A percentile compares a stretch with the other conserved stretches of the same genome.
Conservation (phyloP, 345 rosid genomes). For the Capsella bursapastoris region DNA sequence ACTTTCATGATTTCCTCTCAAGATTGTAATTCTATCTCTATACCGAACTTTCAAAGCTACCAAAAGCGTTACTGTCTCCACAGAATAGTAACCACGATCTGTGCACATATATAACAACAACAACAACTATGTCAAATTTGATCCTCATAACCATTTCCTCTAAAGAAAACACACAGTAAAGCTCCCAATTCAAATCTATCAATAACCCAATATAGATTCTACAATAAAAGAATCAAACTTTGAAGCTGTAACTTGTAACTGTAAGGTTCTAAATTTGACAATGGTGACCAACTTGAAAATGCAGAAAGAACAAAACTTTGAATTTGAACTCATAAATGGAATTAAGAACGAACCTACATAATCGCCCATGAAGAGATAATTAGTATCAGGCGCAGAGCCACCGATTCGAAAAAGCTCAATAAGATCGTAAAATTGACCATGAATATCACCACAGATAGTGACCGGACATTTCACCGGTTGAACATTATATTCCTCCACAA, state of each 20-base stretch:
- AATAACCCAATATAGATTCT: no score
- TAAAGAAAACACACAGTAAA: no score
- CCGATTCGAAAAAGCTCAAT: conserved; percentile 85
- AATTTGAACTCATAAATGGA: background rate
- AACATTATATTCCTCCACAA: conserved; percentile 95
- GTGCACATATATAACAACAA: background rate
- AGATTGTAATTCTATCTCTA: conserved; percentile 87
- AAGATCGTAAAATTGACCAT: conserved; percentile 91
- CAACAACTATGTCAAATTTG: no score
- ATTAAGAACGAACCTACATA: background rate
- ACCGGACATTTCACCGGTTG: conserved; percentile 94
- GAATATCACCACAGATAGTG: conserved; percentile 89
- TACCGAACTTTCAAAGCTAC: conserved; percentile 78
- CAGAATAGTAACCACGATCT: conserved; percentile 19
- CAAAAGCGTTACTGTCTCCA: conserved; percentile 2
- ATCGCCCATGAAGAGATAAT: conserved; percentile 22
- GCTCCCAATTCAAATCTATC: no score
- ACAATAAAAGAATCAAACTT: no score
- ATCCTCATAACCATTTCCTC: no score
- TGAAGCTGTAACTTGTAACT: no score
- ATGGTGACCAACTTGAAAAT: no score
- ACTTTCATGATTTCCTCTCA: conserved; percentile 93
- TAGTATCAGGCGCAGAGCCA: conserved; percentile 60
- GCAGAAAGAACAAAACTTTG: background rate
- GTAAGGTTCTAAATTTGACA: no score